phyloP scores from a whole-genome alignment of 305 asterid species.

The Plantago lanceolata region DNA sequence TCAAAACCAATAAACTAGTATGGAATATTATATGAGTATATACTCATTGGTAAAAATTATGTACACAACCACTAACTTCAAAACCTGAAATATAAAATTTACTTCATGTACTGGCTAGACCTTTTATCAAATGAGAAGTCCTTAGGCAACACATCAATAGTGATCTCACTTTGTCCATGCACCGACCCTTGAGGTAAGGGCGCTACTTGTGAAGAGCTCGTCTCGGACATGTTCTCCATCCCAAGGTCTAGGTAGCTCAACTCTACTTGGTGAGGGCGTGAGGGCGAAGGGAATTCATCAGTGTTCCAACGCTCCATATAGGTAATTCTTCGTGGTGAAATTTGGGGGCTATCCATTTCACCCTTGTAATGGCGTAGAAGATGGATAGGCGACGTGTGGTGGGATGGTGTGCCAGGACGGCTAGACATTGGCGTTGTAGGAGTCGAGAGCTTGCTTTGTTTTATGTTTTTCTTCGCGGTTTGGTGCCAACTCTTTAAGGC shows the following conservation, averaged over 20 bases:
- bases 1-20: too few relatives aligned
- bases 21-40: too few relatives aligned
- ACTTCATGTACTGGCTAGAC: neutral
- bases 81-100: neutral
- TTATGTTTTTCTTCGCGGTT: constrained; percentile 63
- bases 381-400: constrained; percentile 67
- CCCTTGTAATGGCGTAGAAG: constrained; percentile 45
- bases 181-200: constrained; percentile 30
- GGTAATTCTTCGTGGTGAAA: constrained; percentile 37
- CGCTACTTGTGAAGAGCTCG: constrained; percentile 37
- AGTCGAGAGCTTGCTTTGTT: constrained; percentile 43
- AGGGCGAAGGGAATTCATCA: constrained; percentile 48
- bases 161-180: constrained; percentile 34
- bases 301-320: constrained; percentile 40
- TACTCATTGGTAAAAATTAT: neutral
- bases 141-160: constrained; percentile 22
- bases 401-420: constrained; percentile 57
- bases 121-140: constrained; percentile 56
- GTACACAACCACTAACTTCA: neutral
- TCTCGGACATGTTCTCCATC: constrained; percentile 19
- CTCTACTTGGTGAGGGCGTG: constrained; percentile 38
- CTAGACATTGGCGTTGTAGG: constrained; percentile 51
- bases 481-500: constrained; percentile 86
- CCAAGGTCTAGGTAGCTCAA: constrained; percentile 29
- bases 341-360: constrained; percentile 41